Percentiles rank a stretch among this genome's conserved stretches.
phyloP scores from a whole-genome alignment of 1,139 yeast genomes.

The Lodderomyces orthopsilosis region DNA sequence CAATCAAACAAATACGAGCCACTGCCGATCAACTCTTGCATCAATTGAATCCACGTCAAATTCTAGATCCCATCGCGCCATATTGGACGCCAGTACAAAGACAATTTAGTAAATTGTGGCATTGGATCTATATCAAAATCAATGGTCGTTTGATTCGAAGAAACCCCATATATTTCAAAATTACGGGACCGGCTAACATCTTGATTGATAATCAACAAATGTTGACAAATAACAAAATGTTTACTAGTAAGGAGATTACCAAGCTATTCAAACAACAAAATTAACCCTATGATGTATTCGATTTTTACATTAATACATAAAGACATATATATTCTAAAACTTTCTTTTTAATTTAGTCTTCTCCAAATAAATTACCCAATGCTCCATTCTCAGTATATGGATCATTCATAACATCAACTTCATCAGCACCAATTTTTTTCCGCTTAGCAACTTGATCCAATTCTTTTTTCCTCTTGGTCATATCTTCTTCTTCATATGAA shows the following conservation, averaged over 20 bases:
- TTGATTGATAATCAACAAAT: conserved; percentile 20
- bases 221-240: conserved; percentile 16
- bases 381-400: conserved; percentile 66
- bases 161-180: conserved; percentile 21
- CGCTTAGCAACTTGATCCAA: conserved; percentile 37
- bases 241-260: conserved; percentile 23
- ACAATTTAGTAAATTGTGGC: not conserved
- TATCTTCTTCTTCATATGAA: conserved; percentile 33
- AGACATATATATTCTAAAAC: not conserved
- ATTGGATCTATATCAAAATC: conserved; percentile 8
- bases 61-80: not conserved
- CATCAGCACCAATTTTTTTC: conserved; percentile 38
- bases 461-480: conserved; percentile 50
- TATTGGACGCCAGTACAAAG: not conserved
- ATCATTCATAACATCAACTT: conserved; percentile 62
- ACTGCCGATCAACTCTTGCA: not conserved
- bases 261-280: conserved; percentile 1
- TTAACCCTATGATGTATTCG: no score
- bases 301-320: no score
- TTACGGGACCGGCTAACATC: conserved; percentile 27
- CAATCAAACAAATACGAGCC: not conserved
- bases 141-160: conserved; percentile 14
- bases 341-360: conserved; percentile 5
- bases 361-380: conserved; percentile 24
- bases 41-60: not conserved